Evolutionary conservation across 208 protist genomes (phyloP).

Genomic region (Trypanosoma melophagium): DNA sequence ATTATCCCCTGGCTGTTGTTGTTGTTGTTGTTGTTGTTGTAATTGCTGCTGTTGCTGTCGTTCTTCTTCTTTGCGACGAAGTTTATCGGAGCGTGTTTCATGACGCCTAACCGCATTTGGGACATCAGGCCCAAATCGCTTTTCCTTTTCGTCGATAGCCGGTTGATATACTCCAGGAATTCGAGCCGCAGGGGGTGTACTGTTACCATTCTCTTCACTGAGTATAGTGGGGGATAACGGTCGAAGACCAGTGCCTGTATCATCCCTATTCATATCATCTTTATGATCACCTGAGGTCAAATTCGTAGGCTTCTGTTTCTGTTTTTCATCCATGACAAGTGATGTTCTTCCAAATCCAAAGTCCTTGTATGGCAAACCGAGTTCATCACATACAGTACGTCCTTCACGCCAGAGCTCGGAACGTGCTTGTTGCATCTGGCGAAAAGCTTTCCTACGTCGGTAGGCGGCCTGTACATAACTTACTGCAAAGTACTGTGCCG

Average conservation of each 20-base stretch:
- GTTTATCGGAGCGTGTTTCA: conserved; percentile 80
- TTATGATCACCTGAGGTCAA: conserved; percentile 32
- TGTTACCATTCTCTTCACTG: background rate
- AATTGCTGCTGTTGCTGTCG: conserved; percentile 27
- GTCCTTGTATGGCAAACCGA: conserved; percentile 47
- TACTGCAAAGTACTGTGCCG: conserved; percentile 80
- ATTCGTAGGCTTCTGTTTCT: conserved; percentile 53
- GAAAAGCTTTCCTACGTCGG: conserved; percentile 68
- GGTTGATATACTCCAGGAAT: conserved; percentile 75
- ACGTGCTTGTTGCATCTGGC: conserved; percentile 44
- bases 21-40: background rate
- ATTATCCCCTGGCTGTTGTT: conserved; percentile 8
- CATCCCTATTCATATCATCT: conserved; percentile 8
- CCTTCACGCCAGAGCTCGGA: conserved; percentile 62
- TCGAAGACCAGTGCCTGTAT: background rate
- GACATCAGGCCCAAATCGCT: conserved; percentile 78
- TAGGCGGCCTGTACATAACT: conserved; percentile 84
- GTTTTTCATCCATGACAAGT: conserved; percentile 52
- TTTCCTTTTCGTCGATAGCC: conserved; percentile 58
- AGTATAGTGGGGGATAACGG: background rate
- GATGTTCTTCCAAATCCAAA: conserved; percentile 66
- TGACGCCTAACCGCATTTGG: conserved; percentile 72
- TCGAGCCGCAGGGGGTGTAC: conserved; percentile 11
- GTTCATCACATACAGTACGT: conserved; percentile 57
- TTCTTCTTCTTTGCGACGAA: conserved; percentile 51